Conservation (phyloP, 768 basidiomycete genomes). For the Macrolepiota fuliginosa region DNA sequence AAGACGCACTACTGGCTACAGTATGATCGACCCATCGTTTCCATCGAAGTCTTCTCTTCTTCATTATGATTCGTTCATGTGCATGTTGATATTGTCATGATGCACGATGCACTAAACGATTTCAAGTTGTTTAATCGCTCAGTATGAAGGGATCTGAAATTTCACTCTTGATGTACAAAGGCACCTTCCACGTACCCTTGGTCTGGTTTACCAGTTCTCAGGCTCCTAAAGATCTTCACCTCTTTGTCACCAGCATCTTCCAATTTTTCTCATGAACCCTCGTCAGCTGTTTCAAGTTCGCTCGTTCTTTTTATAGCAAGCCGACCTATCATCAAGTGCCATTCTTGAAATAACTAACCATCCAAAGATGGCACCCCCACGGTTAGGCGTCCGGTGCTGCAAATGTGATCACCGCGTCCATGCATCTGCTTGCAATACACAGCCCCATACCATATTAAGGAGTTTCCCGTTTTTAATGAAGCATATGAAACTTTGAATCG, state of each 20-base stretch:
- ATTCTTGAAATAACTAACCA: neutral
- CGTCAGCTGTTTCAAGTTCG: neutral
- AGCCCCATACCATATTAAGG: neutral
- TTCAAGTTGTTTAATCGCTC: neutral
- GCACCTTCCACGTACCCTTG: neutral
- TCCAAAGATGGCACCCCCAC: neutral
- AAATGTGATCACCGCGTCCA: neutral
- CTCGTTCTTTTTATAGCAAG: neutral
- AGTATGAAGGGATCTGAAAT: neutral
- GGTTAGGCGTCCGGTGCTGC: neutral
- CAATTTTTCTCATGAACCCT: neutral
- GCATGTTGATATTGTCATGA: neutral
- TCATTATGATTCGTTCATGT: neutral
- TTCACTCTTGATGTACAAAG: neutral
- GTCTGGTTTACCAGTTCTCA: neutral
- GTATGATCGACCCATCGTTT: slow-evolving; percentile 22
- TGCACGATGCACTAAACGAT: neutral
- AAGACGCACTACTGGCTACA: slow-evolving; percentile 61
- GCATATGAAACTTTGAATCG: neutral
- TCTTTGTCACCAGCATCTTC: neutral
- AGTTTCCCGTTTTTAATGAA: neutral
- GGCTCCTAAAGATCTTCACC: neutral
- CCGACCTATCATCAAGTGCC: neutral
- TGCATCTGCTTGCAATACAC: neutral
- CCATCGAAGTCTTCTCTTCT: neutral